phyloP scores from a whole-genome alignment of 768 basidiomycete species.

The Boletus vermiculosoides region DNA sequence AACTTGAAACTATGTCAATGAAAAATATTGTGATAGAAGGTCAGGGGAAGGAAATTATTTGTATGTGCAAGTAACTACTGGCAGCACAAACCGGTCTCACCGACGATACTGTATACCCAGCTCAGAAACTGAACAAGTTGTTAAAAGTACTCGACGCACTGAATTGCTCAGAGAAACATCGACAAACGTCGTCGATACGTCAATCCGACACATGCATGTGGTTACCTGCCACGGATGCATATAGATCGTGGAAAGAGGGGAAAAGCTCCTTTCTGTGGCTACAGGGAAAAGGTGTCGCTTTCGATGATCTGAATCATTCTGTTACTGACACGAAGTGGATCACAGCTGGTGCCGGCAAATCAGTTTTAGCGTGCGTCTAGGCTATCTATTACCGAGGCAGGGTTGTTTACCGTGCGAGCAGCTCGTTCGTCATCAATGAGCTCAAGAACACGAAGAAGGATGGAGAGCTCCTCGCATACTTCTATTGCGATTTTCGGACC shows the following conservation, averaged over 20 bases:
- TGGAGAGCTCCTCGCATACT: constrained; percentile 5
- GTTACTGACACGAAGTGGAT: background rate
- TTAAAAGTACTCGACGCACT: background rate
- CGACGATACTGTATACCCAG: background rate
- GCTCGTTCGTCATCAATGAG: background rate
- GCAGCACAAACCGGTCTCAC: background rate
- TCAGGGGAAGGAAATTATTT: background rate
- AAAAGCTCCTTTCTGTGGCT: constrained; percentile 13
- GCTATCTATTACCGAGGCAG: no score
- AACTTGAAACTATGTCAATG: background rate
- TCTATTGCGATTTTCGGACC: constrained; percentile 26
- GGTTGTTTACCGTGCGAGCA: background rate
- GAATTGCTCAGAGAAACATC: constrained; percentile 1
- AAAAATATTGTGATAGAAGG: background rate
- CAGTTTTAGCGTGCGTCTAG: background rate
- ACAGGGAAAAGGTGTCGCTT: constrained; percentile 15
- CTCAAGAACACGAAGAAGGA: background rate
- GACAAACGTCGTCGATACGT: background rate
- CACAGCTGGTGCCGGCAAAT: constrained; percentile 1
- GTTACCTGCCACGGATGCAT: constrained; percentile 1
- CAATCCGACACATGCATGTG: constrained; percentile 15
- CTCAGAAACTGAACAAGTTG: background rate
- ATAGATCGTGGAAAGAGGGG: constrained; percentile 7
- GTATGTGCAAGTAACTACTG: background rate
- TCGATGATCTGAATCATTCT: background rate